Evolutionary conservation across 1,284 basidiomycete genomes (phyloP), one percentile per base, ranked within the genome.

Genomic region (Pascua guehoae): DNA sequence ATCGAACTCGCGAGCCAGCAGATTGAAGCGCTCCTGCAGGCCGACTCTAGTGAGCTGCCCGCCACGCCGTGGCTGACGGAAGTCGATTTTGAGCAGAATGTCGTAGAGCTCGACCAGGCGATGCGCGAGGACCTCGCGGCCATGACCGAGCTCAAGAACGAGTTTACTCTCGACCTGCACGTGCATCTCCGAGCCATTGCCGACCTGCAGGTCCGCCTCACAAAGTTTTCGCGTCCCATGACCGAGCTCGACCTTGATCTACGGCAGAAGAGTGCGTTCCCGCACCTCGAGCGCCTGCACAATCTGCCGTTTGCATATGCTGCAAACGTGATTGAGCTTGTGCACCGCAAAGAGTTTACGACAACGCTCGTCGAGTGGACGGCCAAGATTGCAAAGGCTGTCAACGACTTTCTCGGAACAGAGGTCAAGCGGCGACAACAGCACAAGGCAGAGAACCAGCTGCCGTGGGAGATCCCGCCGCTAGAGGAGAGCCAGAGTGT

Each of bases 231-330:
- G 7, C 76, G 82, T 1, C 78, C 80, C 2, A 78, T 94, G 45
- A 79, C 81, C 1, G 74, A 80, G 2, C 79, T 94, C 1, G 88
- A 92, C 68, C 83, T 89, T 63, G 85, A 84, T 65, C 83, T 91
- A 62, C 49, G 68, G 16, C 68, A 70, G 42, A 73, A 71, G 74
- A 90, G 86, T 47, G 89, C 88, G 51, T 98, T 98, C 74, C 83
- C 88, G 17, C 92, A 98, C 71, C 87, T 98, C 12, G 85, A 88
- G 53, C 83, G 94, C 12, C 79, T 98, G 41, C 91, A 96, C 69
- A 86, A 84, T 56, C 89, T 98, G 84, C 78, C 95, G 1, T 93
- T 91, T 69, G 91, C 91, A 0, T 98, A 98, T 73, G 89, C 91
- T 0, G 89, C 91, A 1, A 92, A 93, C 0, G 83, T 97, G 1